These are phyloP conservation scores for Hypoxylon sp. DNA, from an alignment of 2,329 filamentous ascomycete species.

Conservation along the genomic window DNA sequence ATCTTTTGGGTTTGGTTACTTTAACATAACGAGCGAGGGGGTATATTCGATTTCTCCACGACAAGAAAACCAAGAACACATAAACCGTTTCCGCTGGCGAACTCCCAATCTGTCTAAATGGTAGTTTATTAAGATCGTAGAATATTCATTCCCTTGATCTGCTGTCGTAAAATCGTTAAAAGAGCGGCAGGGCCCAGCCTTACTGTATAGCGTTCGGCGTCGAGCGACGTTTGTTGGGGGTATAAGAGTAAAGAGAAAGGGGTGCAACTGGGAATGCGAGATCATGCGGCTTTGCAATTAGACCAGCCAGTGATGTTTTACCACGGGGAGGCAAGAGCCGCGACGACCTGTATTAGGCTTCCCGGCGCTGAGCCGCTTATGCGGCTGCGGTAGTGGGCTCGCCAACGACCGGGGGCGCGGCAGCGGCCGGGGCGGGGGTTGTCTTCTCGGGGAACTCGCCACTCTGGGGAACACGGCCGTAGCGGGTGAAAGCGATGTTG, in stretches of 20 bases:
- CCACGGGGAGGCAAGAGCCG: constrained; percentile 11
- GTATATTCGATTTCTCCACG: constrained; percentile 16
- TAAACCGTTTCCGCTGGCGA: neutral
- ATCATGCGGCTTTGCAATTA: constrained; percentile 1
- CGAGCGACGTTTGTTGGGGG: constrained; percentile 21
- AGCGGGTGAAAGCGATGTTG: constrained; percentile 66
- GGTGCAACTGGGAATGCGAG: constrained; percentile 3
- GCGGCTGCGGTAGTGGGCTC: constrained; percentile 32
- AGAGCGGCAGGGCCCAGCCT: constrained; percentile 38
- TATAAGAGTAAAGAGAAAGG: neutral
- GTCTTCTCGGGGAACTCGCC: constrained; percentile 62
- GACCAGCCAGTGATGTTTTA: constrained; percentile 3
- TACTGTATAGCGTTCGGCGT: constrained; percentile 21
- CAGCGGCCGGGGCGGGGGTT: constrained; percentile 44
- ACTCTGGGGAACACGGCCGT: constrained; percentile 60
- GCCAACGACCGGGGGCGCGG: constrained; percentile 42
- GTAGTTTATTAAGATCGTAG: constrained; percentile 11
- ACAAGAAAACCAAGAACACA: neutral
- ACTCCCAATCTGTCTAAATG: constrained; percentile 1
- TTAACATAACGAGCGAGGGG: constrained; percentile 32
- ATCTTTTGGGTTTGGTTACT: constrained; percentile 9
- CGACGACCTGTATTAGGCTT: constrained; percentile 3
- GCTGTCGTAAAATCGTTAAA: constrained; percentile 17
- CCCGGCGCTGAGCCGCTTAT: constrained; percentile 13
- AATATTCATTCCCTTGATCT: constrained; percentile 16